phyloP scores from a whole-genome alignment of 768 basidiomycete genomes.

The Coprinopsis sp. region DNA sequence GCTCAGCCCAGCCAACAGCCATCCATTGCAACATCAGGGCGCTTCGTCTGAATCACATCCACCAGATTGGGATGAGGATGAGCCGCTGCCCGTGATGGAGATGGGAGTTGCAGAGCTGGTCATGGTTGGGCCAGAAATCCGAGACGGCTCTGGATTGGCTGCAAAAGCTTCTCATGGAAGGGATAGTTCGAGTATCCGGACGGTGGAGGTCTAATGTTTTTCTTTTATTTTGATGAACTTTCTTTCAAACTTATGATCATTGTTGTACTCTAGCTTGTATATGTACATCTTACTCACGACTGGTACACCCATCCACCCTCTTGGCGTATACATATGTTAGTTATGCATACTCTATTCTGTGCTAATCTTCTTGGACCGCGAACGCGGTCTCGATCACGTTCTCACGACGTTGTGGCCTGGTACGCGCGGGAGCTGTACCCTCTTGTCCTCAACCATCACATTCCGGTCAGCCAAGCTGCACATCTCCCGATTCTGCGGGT shows the following conservation, averaged over 20 bases:
- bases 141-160: neutral
- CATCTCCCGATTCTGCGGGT: no score
- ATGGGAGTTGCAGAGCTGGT: conserved; percentile 22
- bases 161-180: neutral
- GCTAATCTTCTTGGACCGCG: no score
- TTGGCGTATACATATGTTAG: neutral
- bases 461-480: no score
- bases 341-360: no score
- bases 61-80: conserved; percentile 13
- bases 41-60: neutral
- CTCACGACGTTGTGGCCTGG: no score
- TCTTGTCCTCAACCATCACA: no score
- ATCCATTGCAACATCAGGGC: conserved; percentile 3
- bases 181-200: conserved; percentile 5
- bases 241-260: no score
- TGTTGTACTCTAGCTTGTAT: no score
- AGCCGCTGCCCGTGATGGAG: conserved; percentile 22
- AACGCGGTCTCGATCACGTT: no score
- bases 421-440: no score
- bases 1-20: neutral
- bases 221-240: neutral
- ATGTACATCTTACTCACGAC: no score
- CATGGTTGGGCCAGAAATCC: conserved; percentile 4
- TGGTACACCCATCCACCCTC: no score
- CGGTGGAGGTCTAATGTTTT: neutral